Evolutionary conservation across 495 filamentous ascomycete species (phyloP), one percentile per base, ranked within the genome.

Genomic region (Penicillium fimorum): DNA sequence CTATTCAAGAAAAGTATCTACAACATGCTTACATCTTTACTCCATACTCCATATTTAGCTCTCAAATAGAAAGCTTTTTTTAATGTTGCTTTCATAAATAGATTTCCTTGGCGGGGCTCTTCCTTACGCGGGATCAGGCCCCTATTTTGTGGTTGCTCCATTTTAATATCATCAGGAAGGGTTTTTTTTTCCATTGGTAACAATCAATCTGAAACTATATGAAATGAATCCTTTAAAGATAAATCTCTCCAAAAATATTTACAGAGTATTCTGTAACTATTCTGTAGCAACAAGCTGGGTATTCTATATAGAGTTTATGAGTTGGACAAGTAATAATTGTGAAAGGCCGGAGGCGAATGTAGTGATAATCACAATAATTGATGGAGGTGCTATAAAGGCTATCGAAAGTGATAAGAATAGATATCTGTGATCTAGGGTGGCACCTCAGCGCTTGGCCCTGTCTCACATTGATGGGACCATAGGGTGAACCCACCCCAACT

Each of bases 401-500:
- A 17, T 18, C 35, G 37, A 2, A 5, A 38, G 13, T 5, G 48
- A 51, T 12, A 40, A 51, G 33, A 53, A 53, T 53, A 53, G 30
- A 43, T 27, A 27, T 53, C 42, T 29, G 41, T 45, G 30, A 53
- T 33, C 22, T 37, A 17, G 51, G 20, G 41, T 41, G 41, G 33
- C 35, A 29, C 48, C 17, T 25, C 2, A 35, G 53, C 42, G 35
- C 37, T 43, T 50, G 27, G 47, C 38, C 22, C 5, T 57, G 55
- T 57, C 55, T 50, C 55, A 57, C 47, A 35, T 57, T 50, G 40
- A 56, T 56, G 41, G 17, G 27, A 6, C 9, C 13, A 25, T 18
- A 33, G 24, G 44, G 17, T n/a, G 44, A 18, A 29, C 35, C 53
- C 44, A 56, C 25, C 40, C 25, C 18, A 53, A 44, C n/a, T 45